Conservation (phyloP, 2,329 filamentous ascomycete species). For the Stylonectria norvegica region DNA sequence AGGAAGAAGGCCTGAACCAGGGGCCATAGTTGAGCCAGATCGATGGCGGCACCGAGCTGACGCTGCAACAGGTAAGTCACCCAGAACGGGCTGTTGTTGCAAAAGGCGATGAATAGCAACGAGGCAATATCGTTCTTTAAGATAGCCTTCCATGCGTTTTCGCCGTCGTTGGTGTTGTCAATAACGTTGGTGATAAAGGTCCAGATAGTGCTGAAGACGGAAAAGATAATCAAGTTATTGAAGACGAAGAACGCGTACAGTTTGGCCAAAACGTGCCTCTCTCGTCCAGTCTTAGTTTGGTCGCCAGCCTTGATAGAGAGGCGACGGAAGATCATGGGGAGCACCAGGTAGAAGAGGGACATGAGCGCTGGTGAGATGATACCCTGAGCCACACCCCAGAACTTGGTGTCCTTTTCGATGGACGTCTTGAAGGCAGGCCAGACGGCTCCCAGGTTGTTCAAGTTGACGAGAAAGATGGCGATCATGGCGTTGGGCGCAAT, state of each 20-base stretch:
- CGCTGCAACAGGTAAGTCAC: slow-evolving; percentile 89
- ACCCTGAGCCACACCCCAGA: slow-evolving; percentile 91
- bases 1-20: slow-evolving; percentile 81
- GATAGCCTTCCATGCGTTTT: slow-evolving; percentile 67
- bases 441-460: slow-evolving; percentile 73
- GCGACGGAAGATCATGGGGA: slow-evolving; percentile 88
- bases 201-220: slow-evolving; percentile 82
- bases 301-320: slow-evolving; percentile 82
- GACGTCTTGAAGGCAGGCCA: slow-evolving; percentile 72
- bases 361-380: slow-evolving; percentile 83
- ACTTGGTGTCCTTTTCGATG: slow-evolving; percentile 57
- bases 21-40: slow-evolving; percentile 84
- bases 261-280: slow-evolving; percentile 85
- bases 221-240: slow-evolving; percentile 95
- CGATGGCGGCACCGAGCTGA: slow-evolving; percentile 88
- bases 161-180: slow-evolving; percentile 50
- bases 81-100: slow-evolving; percentile 85
- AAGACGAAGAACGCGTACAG: slow-evolving; percentile 95
- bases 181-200: slow-evolving; percentile 66
- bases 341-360: slow-evolving; percentile 79
- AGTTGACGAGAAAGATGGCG: slow-evolving; percentile 85
- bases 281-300: slow-evolving; percentile 85
- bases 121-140: slow-evolving; percentile 58
- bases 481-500: slow-evolving; percentile 92
- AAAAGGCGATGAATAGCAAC: slow-evolving; percentile 70